Conservation (phyloP, 257 asterid species). For the Rubia yunnanensis region DNA sequence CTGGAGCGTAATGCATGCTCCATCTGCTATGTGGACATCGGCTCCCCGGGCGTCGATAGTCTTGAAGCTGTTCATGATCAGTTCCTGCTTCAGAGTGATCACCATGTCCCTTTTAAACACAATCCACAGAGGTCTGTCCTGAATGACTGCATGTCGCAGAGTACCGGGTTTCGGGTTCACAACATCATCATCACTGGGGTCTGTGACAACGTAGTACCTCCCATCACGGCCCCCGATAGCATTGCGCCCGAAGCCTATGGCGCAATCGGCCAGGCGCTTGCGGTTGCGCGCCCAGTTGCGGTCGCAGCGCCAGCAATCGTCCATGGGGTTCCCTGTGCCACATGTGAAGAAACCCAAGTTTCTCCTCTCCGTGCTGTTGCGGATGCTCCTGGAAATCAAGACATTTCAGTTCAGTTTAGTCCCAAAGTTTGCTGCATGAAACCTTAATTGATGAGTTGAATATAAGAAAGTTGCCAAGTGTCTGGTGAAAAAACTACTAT, state of each 20-base stretch:
- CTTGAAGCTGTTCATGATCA: conserved; percentile 81
- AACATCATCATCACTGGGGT: conserved; percentile 56
- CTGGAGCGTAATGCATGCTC: conserved; percentile 66
- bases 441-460: neutral
- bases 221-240: conserved; percentile 86
- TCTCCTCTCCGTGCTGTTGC: conserved; percentile 65
- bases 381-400: conserved; percentile 38
- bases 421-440: too few species aligned
- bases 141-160: conserved; percentile 81
- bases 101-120: conserved; percentile 77
- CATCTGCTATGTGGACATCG: conserved; percentile 68
- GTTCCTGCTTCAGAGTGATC: conserved; percentile 63
- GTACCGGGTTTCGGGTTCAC: conserved; percentile 83
- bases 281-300: conserved; percentile 63
- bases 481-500: too few species aligned
- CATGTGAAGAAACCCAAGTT: conserved; percentile 72
- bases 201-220: conserved; percentile 55
- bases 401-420: neutral
- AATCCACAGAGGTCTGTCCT: conserved; percentile 76
- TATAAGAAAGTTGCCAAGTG: too few species aligned
- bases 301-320: conserved; percentile 90
- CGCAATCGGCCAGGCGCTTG: conserved; percentile 72
- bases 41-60: conserved; percentile 85
- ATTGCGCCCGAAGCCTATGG: conserved; percentile 81
- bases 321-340: conserved; percentile 75